Evolutionary conservation across 2,329 filamentous ascomycete species (phyloP), one percentile per base, ranked within the genome.

Genomic region (Aurifilum marmelostoma): DNA sequence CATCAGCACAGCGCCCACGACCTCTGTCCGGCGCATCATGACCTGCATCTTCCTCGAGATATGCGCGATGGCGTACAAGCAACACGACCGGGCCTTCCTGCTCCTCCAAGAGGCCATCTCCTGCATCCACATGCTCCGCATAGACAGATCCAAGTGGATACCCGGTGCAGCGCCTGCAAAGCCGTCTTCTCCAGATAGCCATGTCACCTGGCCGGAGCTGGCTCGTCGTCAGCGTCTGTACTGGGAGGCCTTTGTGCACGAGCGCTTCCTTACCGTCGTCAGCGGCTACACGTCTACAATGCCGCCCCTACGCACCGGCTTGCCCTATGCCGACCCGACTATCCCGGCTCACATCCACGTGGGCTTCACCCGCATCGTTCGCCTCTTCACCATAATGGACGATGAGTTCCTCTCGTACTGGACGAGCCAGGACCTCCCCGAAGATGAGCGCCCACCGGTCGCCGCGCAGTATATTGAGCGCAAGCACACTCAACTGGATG

Each of bases 231-330:
- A 86, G 71, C 79, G 85, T 3, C 75, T 86, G 0, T 87, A 87
- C 74, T 88, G 85, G 85, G 81, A 86, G 71, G 81, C 81, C 16
- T 87, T 84, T 72, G 84, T 88, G 41, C 85, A 87, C 69, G 86
- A 88, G 73, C 82, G 86, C 21, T 88, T 87, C 73, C 73, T 85
- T n/a, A 83, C 83, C 43, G 82, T 87, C 34, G 77, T 84, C 4
- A 81, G 85, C 52, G 84, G 84, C 58, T 82, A 82, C 6, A 79
- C 80, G 1, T 77, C 78, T 37, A 74, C 77, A 21, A 73, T 82
- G 69, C 72, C 73, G 11, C 77, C 79, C 0, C 76, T 82, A 8
- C 67, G 72, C 21, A 75, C 75, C 0, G 76, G 77, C 4, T 72
- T 77, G 24, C 79, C 78, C 1, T 59, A 74, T 2, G 47, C 73